Conservation (phyloP, 192 early-diverging fungal species). For the Backusella tarrabulga region DNA sequence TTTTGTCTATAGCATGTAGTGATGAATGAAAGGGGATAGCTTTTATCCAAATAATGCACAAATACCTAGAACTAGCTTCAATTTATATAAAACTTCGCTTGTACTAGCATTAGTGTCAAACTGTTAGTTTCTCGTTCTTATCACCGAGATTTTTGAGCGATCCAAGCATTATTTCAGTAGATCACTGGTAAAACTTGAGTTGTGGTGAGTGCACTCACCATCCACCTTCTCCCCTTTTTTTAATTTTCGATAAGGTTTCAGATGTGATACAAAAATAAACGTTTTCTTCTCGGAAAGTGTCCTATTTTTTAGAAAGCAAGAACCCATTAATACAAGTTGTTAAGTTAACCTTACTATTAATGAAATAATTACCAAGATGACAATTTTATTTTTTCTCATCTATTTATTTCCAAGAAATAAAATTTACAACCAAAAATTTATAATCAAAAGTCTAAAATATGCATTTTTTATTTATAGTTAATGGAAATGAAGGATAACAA, state of each 20-base stretch:
- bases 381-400: too few species aligned
- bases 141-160: background rate
- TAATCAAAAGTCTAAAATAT: constrained; percentile 1
- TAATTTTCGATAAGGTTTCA: background rate
- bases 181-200: background rate
- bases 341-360: too few species aligned
- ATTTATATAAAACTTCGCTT: too few species aligned
- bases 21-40: too few species aligned
- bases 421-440: background rate
- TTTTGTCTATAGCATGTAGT: background rate
- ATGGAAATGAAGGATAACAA: background rate
- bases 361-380: too few species aligned
- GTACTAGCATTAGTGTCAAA: too few species aligned
- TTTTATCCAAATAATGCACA: too few species aligned
- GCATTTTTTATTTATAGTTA: background rate
- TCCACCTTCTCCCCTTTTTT: background rate
- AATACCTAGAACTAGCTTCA: too few species aligned
- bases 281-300: background rate
- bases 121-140: background rate
- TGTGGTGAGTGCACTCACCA: too few species aligned
- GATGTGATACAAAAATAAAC: background rate
- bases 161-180: background rate
- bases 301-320: background rate
- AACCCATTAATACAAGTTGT: too few species aligned
- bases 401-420: background rate